Base-by-base conservation (phyloP, 164 flowering plant species). In the Vitis vinifera region DNA sequence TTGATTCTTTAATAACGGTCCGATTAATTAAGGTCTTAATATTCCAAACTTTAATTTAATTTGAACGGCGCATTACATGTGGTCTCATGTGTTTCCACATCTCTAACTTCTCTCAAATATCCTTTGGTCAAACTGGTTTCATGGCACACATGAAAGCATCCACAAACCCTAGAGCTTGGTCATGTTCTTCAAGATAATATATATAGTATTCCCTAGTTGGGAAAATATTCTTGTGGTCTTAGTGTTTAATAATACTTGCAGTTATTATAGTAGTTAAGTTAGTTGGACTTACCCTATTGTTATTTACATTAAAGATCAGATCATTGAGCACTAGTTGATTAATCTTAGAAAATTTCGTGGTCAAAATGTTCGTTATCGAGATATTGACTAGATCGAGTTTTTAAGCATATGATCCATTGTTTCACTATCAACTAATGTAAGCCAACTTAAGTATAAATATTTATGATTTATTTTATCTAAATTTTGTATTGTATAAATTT, bases 81-180 rank as follows among this genome's bases (percentile, higher is more conserved):
- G 87, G 77, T 78, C 76, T 84, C 87, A 79, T 84, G 84, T 81
- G 87, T 79, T 67, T 69, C 69, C 70, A 58, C 58, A 51, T 12
- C 61, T 73, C 48, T 60, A 67, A 65, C 63, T 57, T 49, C 2
- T 37, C 44, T 6, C 44, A 37, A 4, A 19, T 53, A 49, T 70
- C 53, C 72, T 67, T 59, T 62, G 67, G 77, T 71, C 74, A 73
- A 73, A 64, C 64, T 19, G 4, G 55, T 67, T 44, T 66, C 67
- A 55, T 65, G 51, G 30, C 30, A 66, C 50, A 58, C 56, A 30
- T 16, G 50, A 50, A 67, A 66, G 74, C 67, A 71, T 71, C 73
- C 66, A 66, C 48, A 52, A 71, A 52, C 60, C 51, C 8, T 31
- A 9, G 15, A 49, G 68, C 77, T 17, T 15, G 19, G 50, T 73